Evolutionary conservation across 148 eudicot species (phyloP).

Genomic region (Silene conica): DNA sequence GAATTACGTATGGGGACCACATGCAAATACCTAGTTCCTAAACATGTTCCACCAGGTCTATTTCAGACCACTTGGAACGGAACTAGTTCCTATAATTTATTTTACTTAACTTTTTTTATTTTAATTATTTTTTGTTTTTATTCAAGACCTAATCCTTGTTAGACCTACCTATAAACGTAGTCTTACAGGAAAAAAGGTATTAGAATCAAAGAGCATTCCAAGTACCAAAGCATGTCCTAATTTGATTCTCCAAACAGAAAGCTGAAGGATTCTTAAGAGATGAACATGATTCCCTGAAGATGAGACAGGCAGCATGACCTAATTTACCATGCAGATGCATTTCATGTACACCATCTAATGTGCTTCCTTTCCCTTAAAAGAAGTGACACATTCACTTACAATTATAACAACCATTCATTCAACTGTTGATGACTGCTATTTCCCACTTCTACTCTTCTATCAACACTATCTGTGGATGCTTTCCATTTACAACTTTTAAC

Average conservation of each 20-base stretch:
- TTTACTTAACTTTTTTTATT: no score
- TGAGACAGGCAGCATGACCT: slow-evolving; percentile 15
- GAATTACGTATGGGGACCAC: no score
- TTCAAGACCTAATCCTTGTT: no score
- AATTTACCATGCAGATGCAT: slow-evolving; percentile 7
- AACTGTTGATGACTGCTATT: neutral
- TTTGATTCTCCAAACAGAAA: neutral
- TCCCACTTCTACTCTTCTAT: neutral
- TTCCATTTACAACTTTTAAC: neutral
- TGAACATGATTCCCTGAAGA: slow-evolving; percentile 7
- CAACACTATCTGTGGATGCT: slow-evolving; percentile 10
- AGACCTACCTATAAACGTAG: no score
- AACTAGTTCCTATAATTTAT: no score
- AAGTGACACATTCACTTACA: neutral
- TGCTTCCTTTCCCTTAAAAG: neutral
- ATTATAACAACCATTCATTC: slow-evolving; percentile 6
- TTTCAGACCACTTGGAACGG: no score
- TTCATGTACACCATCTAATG: slow-evolving; percentile 16
- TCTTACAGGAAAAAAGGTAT: neutral
- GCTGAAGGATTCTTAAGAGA: neutral
- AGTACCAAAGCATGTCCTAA: slow-evolving; percentile 17
- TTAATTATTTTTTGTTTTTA: no score
- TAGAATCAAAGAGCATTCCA: slow-evolving; percentile 15
- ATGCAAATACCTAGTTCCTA: no score
- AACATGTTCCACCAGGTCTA: no score